Conservation (phyloP, 78 protist genomes). For the Dictyostelium intermedium region DNA sequence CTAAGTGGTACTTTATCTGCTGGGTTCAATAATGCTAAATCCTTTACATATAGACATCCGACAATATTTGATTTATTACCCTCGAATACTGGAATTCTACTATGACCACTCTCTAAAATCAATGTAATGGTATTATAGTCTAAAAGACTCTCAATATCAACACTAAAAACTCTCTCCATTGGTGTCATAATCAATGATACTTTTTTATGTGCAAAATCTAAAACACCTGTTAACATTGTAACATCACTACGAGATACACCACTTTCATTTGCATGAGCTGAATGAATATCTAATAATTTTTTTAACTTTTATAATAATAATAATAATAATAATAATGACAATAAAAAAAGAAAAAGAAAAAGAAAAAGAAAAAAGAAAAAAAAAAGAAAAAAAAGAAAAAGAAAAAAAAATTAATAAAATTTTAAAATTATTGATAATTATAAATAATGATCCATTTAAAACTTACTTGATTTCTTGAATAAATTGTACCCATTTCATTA, state of each 20-base stretch:
- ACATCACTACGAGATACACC: constrained; percentile 82
- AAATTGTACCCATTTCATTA: constrained; percentile 88
- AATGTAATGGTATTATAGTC: constrained; percentile 57
- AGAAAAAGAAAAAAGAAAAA: not conserved
- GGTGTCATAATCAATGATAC: constrained; percentile 89
- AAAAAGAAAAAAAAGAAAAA: not conserved
- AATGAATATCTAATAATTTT: constrained; percentile 80
- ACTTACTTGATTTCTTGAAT: constrained; percentile 71
- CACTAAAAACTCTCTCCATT: constrained; percentile 84
- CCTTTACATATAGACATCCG: constrained; percentile 90
- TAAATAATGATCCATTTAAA: no score
- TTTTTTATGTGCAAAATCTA: constrained; percentile 78
- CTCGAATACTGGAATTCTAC: constrained; percentile 94
- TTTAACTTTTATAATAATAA: constrained; percentile 68
- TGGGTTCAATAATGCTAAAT: constrained; percentile 91
- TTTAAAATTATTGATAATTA: not conserved
- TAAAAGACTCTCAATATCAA: constrained; percentile 67
- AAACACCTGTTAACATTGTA: constrained; percentile 84
- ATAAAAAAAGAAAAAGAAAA: not conserved
- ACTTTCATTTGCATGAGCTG: constrained; percentile 52
- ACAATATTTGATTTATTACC: constrained; percentile 56
- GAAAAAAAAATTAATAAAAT: not conserved
- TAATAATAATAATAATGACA: no score
- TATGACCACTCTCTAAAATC: constrained; percentile 88
- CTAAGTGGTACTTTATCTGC: constrained; percentile 83